These are phyloP conservation scores for Penicillium concentricum DNA, from an alignment of 2,329 filamentous ascomycete species.

Conservation along the genomic window DNA sequence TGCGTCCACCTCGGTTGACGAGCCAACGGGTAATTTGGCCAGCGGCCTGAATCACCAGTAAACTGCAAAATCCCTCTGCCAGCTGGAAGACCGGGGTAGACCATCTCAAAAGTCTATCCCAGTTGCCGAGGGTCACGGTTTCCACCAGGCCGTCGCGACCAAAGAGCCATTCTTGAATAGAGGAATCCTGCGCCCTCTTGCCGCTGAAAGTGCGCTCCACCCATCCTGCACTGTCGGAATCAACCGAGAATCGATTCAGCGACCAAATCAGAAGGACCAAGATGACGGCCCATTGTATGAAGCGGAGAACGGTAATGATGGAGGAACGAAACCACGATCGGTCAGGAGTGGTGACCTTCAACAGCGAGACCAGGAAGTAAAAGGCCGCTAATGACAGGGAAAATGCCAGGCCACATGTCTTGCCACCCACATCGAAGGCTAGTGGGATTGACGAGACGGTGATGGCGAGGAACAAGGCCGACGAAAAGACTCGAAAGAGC, in stretches of 20 bases:
- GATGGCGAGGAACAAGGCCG: constrained; percentile 81
- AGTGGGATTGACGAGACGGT: constrained; percentile 95
- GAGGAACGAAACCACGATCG: constrained; percentile 71
- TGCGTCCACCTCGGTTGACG: constrained; percentile 81
- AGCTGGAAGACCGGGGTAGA: constrained; percentile 94
- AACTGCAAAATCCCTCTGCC: constrained; percentile 91
- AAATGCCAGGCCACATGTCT: constrained; percentile 90
- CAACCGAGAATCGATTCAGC: constrained; percentile 90
- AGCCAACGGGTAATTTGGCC: constrained; percentile 94
- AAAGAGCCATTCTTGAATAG: constrained; percentile 80
- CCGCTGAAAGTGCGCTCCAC: constrained; percentile 74
- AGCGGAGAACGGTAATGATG: constrained; percentile 66
- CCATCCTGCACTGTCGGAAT: constrained; percentile 70
- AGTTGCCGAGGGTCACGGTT: constrained; percentile 74
- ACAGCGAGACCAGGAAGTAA: constrained; percentile 82
- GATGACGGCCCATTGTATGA: constrained; percentile 83
- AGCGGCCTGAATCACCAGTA: constrained; percentile 90
- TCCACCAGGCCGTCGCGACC: constrained; percentile 82
- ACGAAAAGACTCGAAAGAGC: constrained; percentile 76
- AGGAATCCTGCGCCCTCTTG: constrained; percentile 62
- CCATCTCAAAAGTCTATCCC: constrained; percentile 86
- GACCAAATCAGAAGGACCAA: constrained; percentile 90
- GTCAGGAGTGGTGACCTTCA: constrained; percentile 79
- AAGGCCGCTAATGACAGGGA: constrained; percentile 85
- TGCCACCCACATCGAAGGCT: constrained; percentile 95